phyloP scores from a whole-genome alignment of 306 rosid genomes.

The Cicer arietinum region DNA sequence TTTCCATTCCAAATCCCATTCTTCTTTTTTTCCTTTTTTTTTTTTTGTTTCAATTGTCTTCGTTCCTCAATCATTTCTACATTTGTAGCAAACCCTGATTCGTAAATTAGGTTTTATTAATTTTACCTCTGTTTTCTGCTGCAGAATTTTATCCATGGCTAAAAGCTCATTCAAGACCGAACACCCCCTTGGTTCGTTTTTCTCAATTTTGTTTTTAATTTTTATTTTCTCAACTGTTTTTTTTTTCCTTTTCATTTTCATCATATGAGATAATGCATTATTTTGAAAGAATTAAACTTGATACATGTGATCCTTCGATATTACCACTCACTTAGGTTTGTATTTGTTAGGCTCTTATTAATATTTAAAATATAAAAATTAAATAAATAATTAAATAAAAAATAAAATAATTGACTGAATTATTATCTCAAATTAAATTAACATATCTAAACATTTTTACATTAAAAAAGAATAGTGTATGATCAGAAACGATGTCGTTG shows the following conservation, averaged over 20 bases:
- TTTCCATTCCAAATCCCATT: not conserved
- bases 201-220: not conserved
- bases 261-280: not conserved
- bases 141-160: slow-evolving; percentile 51
- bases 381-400: too few species aligned
- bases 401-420: too few species aligned
- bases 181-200: slow-evolving; percentile 55
- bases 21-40: not conserved
- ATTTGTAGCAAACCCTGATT: slow-evolving; percentile 41
- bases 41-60: not conserved
- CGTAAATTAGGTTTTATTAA: not conserved
- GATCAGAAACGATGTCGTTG: slow-evolving; percentile 36
- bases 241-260: not conserved
- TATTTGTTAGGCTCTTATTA: not conserved
- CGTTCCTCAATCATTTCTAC: not conserved
- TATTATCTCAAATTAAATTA: too few species aligned
- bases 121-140: not conserved
- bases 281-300: not conserved
- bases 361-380: too few species aligned
- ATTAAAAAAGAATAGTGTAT: too few species aligned
- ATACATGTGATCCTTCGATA: not conserved
- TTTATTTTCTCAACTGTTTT: not conserved
- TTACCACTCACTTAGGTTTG: not conserved
- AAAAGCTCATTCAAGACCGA: slow-evolving; percentile 61
- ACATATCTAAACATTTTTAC: too few species aligned